Percentiles rank a stretch among this genome's conserved stretches.
phyloP scores from a whole-genome alignment of 108 stramenopile species.

The Poteriospumella lacustris region DNA sequence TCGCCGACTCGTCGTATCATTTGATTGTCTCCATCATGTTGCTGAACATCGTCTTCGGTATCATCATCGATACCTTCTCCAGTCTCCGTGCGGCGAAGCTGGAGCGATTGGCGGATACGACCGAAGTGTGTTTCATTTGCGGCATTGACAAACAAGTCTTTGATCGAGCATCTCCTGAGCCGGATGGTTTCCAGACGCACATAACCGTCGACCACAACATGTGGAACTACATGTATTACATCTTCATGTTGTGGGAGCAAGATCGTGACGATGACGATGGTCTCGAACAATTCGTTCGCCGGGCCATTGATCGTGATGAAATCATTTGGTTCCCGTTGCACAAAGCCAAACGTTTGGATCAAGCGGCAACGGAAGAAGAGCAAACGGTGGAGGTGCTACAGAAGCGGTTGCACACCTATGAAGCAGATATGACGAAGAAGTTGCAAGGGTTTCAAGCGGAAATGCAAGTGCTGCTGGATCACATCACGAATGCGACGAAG shows the following conservation, averaged over 20 bases:
- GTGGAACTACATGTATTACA: conserved; percentile 50
- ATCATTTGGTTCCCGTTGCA: conserved; percentile 35
- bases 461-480: background rate
- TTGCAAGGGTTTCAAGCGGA: background rate
- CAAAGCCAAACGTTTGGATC: conserved; percentile 25
- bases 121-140: conserved; percentile 48
- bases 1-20: conserved; percentile 31
- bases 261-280: conserved; percentile 49
- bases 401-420: background rate
- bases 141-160: conserved; percentile 38
- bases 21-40: conserved; percentile 40
- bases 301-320: conserved; percentile 28
- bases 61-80: conserved; percentile 46
- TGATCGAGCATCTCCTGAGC: conserved; percentile 38
- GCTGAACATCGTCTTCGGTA: conserved; percentile 49
- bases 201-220: conserved; percentile 47
- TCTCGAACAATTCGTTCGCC: conserved; percentile 39
- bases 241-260: conserved; percentile 47
- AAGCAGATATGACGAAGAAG: background rate
- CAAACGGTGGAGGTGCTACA: background rate
- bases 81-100: conserved; percentile 31
- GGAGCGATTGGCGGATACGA: conserved; percentile 36
- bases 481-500: background rate
- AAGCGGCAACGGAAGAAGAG: conserved; percentile 22
- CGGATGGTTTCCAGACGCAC: conserved; percentile 32